Base-by-base conservation (phyloP, 306 rosid species). In the Quercus engelmannii region DNA sequence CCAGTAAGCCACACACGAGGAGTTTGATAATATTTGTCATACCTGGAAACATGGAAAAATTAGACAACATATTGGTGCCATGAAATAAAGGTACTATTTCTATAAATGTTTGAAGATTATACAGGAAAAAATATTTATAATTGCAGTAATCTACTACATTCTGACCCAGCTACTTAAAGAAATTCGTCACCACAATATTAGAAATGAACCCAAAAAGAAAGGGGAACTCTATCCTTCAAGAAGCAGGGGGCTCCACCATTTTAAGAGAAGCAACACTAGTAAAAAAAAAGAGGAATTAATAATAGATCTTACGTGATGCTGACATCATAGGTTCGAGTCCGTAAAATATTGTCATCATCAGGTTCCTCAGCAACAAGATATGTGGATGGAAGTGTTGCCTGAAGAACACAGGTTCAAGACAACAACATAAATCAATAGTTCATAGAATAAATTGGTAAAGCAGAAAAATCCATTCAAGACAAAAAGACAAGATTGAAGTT, bases 1-100 rank as follows among this genome's bases (percentile, higher is more conserved):
- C 99, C 98, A 74, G 99, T 95, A 79, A 95, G 97, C 99, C 99
- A 95, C 69, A 95, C 97, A 25, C 98, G 93, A 71, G 99, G 99
- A 70, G 99, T 93, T 81, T 95, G 99, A 85, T 95, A 95, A 85
- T 95, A 95, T 81, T 95, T 91, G 82, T 93, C 99, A 78, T 95
- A 95, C 87, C 99, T 93, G 87, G 79, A 83, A 74, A 85, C 59
- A 10, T 13, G n/a, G 63, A 23, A 69, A 81, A 23, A 69, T 35
- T 4, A 76, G 25, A 43, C 21, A 52, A 55, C 9, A 49, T 25
- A 63, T n/a, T 71, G 57, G 65, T n/a, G 52, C 57, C 10, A 52
- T 18, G 25, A 15, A 4, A 67, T 67, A 25, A 12, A 5, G 15
- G 49, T 23, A 21, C 20, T 57, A 70, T 33, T 17, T 18, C 25